Evolutionary conservation across 1,284 basidiomycete genomes (phyloP).

Genomic region (Kalmanozyma brasiliensis): DNA sequence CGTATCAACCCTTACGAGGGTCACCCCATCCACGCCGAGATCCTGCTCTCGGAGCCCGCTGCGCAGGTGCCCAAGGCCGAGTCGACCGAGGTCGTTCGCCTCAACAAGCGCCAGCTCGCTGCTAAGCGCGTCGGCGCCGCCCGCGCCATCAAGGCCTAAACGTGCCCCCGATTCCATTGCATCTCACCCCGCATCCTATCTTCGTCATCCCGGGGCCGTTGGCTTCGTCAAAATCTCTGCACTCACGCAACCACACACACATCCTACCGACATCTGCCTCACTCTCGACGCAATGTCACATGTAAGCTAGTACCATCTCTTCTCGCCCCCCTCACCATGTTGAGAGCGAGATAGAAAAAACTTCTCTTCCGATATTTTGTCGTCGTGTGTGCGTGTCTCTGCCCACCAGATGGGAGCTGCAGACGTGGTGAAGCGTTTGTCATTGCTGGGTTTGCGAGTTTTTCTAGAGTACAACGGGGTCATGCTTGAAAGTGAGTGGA

Average conservation of each 20-base stretch:
- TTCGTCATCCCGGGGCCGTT: neutral
- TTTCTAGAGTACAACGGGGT: constrained; percentile 16
- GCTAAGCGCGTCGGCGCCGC: constrained; percentile 60
- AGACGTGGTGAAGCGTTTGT: too few relatives aligned
- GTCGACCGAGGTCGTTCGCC: constrained; percentile 45
- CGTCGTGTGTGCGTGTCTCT: constrained; percentile 1
- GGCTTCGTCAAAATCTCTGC: constrained; percentile 5
- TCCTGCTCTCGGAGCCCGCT: constrained; percentile 63
- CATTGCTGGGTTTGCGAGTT: too few relatives aligned
- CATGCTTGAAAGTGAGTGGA: constrained; percentile 2
- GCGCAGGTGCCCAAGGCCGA: constrained; percentile 66
- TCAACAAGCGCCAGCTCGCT: constrained; percentile 67
- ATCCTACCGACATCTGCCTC: constrained; percentile 10
- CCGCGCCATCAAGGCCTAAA: constrained; percentile 54
- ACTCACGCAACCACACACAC: constrained; percentile 7
- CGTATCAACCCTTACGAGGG: constrained; percentile 79
- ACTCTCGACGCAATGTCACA: constrained; percentile 6
- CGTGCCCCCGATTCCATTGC: neutral
- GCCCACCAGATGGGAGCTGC: too few relatives aligned
- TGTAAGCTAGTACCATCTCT: constrained; percentile 48
- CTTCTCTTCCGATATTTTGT: constrained; percentile 15
- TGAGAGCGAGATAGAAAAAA: constrained; percentile 1
- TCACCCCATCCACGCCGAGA: constrained; percentile 92
- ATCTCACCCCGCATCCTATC: neutral
- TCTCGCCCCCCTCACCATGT: neutral